Base-by-base conservation (phyloP, 2,329 filamentous ascomycete genomes). In the Coleophoma eucalyptorum region DNA sequence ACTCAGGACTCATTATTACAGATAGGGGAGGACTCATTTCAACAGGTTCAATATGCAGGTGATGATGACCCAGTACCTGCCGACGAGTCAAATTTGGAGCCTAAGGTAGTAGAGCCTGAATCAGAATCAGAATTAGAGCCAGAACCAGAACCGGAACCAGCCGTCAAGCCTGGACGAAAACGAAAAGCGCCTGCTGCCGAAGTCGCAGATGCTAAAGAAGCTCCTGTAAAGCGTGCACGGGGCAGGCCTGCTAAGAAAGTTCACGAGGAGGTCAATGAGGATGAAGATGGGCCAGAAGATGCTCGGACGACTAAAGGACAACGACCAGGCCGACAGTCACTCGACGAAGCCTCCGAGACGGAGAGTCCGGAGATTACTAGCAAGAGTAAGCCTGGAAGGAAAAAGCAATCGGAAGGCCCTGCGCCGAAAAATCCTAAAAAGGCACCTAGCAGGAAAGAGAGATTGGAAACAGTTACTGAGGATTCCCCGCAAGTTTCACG, bases 1-100 rank as follows among this genome's bases (percentile, higher is more conserved):
- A 62, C 77, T 58, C 64, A 76, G 58, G 76, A 58, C 15, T 40
- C 80, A 81, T 77, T 76, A 79, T 20, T 72, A 80, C 50, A 77
- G 69, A 49, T 55, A n/a, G 51, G 43, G 26, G 61, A 61, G 18
- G 55, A 61, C 33, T 58, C 56, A 11, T 50, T 56, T 40, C 58
- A 63, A 44, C 48, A 60, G 47, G 52, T 60, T 5, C 50, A 54
- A 44, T 55, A 51, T 44, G 50, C 44, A 18, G 15, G 15, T 21
- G 59, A 58, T 32, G 57, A 66, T 44, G 51, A 49, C 42, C 57
- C 65, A 11, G 10, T 26, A 26, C 10, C 26, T 26, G 26, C 26
- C 5, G 26, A 26, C 6, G 26, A 26, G 26, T 26, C 26, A 26
- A 26, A 26, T 26, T 5, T 26, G 26, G 26, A 26, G 26, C 26